Evolutionary conservation across 352 stramenopile genomes (phyloP), one percentile per base, ranked within the genome.

Genomic region (Globisporangium alternatum): DNA sequence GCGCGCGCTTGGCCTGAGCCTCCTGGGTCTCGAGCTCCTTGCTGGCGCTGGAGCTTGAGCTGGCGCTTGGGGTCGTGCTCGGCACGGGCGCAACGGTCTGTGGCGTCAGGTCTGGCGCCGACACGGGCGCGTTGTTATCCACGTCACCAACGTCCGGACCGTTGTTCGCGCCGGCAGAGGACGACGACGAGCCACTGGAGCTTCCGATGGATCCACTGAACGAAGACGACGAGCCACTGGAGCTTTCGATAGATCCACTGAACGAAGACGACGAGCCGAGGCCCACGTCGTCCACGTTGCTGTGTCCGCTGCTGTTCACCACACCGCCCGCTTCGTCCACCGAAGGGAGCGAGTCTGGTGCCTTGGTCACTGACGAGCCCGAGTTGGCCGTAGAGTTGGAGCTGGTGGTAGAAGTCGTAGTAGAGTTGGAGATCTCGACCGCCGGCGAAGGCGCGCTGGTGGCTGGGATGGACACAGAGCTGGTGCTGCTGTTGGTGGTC

Each of bases 1-100:
- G 57, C 2, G 78, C 82, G 10, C 63, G 70, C 56, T 76, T 74
- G 21, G 82, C 77, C 54, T 76, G 76, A 17, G 82, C 82, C 35
- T 83, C 74, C 49, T 81, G 71, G 47, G 69, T 75, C 47, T 71
- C 66, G 8, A 74, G 33, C 53, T 79, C 48, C 33, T 67, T 53
- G 64, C 65, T 65, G 35, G 65, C 51, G 17, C 43, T 48, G 17
- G 43, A 10, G 17, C 6, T 48, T 12, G 54, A 22, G n/a, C 5
- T 22, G 8, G 56, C 6, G n/a, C 65, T 51, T 15, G 58, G 13
- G n/a, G 10, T 44, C 12, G 69, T 44, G 2, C 37, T 69, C 25
- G 65, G 39, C 25, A 64, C 52, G 0, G 68, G 64, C 19, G 57
- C 60, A 13, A 60, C 60, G 9, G 64, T 64, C 21, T 53, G 55